These are phyloP conservation scores for Bipolaris bicolor DNA, from an alignment of 2,329 filamentous ascomycete species.

Conservation along the genomic window DNA sequence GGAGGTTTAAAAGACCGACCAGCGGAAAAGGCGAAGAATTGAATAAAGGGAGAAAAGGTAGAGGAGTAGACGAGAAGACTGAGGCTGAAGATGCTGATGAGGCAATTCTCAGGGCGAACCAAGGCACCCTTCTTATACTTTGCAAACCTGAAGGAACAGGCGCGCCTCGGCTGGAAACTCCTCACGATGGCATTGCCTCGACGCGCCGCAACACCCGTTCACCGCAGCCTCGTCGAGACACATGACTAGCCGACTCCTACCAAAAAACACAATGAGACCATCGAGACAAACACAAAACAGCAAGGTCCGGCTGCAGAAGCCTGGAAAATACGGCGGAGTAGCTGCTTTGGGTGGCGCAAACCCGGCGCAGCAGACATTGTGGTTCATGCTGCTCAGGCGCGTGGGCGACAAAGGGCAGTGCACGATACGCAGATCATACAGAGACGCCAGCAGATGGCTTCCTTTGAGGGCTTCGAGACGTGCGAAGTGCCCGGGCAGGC, in stretches of 20 bases:
- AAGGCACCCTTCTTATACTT: conserved; percentile 13
- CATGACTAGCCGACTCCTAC: neutral
- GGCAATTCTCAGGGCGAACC: neutral
- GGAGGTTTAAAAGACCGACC: conserved; percentile 16
- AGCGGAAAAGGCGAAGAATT: conserved; percentile 9
- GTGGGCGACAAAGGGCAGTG: conserved; percentile 1
- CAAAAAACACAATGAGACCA: conserved; percentile 13
- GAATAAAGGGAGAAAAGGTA: neutral
- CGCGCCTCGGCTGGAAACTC: neutral
- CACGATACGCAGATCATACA: conserved; percentile 28
- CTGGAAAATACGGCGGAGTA: neutral
- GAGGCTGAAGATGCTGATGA: conserved; percentile 14
- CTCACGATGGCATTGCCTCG: conserved; percentile 11
- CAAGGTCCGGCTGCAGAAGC: conserved; percentile 4
- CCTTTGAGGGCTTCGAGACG: conserved; percentile 5
- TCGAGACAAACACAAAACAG: conserved; percentile 16
- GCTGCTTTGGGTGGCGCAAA: conserved; percentile 3
- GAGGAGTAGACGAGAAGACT: conserved; percentile 5
- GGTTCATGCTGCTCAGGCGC: conserved; percentile 2
- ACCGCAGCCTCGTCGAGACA: too few relatives aligned
- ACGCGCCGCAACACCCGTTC: conserved; percentile 3
- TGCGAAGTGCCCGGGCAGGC: conserved; percentile 2
- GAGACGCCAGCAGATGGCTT: neutral
- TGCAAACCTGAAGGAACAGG: neutral
- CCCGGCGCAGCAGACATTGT: conserved; percentile 11